Conservation (phyloP, 495 filamentous ascomycete species). For the Neurospora sp. region DNA sequence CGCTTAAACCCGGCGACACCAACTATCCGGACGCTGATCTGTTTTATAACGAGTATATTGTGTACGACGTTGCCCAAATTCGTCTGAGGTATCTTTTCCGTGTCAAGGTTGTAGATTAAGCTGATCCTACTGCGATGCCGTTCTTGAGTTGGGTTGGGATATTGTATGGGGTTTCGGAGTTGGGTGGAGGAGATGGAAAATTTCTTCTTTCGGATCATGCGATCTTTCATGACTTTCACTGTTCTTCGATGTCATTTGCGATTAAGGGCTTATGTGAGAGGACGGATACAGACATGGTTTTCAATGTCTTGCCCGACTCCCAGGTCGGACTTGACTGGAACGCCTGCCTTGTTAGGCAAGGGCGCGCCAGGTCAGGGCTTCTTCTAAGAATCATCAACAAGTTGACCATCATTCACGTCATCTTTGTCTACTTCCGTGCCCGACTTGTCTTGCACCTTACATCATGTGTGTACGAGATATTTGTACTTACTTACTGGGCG, state of each 20-base stretch:
- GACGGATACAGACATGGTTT: too few species aligned
- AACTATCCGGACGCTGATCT: conserved; percentile 25
- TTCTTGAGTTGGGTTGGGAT: neutral
- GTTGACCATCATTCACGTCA: too few species aligned
- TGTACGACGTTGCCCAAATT: conserved; percentile 71
- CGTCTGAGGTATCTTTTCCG: conserved; percentile 68
- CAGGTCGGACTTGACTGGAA: too few species aligned
- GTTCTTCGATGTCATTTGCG: neutral
- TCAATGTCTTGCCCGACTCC: too few species aligned
- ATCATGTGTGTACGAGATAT: neutral
- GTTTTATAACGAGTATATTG: conserved; percentile 65
- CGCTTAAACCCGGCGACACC: conserved; percentile 27
- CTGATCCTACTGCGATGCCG: too few species aligned
- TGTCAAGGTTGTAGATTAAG: conserved; percentile 38
- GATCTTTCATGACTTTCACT: neutral
- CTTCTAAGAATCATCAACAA: too few species aligned
- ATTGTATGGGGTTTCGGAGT: neutral
- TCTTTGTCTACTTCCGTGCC: too few species aligned
- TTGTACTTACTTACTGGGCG: neutral
- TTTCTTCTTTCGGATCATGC: neutral
- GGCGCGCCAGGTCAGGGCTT: too few species aligned
- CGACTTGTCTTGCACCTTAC: too few species aligned
- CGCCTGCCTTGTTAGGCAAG: too few species aligned
- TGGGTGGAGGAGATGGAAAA: neutral
- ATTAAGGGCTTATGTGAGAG: neutral